Evolutionary conservation across 176 grass and related monocot genomes (phyloP).

Genomic region (Rhynchospora tenuis): DNA sequence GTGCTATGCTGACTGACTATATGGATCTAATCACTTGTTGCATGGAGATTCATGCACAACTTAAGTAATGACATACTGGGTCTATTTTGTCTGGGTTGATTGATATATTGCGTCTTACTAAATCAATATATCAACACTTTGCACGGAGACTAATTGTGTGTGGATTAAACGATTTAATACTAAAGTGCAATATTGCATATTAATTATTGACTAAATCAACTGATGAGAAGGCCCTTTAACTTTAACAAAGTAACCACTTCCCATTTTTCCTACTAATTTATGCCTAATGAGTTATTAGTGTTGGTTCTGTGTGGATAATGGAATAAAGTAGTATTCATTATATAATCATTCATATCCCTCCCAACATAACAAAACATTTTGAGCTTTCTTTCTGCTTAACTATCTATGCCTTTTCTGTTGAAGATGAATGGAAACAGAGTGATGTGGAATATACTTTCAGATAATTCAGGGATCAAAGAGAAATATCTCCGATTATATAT

Average conservation of each 20-base stretch:
- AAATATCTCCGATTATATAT: neutral
- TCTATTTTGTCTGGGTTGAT: neutral
- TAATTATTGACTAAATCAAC: neutral
- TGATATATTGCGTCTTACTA: slow-evolving; percentile 1
- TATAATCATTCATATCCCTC: neutral
- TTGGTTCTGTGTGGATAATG: neutral
- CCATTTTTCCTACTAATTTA: neutral
- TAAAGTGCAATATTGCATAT: neutral
- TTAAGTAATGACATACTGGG: neutral
- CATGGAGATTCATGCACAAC: neutral
- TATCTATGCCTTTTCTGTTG: neutral
- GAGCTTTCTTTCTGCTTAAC: no score
- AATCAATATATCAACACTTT: neutral
- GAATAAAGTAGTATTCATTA: neutral
- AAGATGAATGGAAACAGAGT: neutral
- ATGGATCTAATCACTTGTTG: neutral
- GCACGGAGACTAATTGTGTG: neutral
- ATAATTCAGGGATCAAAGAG: neutral
- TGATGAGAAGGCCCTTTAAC: neutral
- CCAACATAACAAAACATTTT: neutral
- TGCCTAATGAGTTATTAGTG: neutral
- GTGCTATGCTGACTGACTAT: neutral
- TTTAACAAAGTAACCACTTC: neutral
- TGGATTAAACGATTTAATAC: no score
- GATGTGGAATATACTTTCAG: neutral